Evolutionary conservation across 1,284 basidiomycete species (phyloP), one percentile per base, ranked within the genome.

Genomic region (Pascua guehoae): DNA sequence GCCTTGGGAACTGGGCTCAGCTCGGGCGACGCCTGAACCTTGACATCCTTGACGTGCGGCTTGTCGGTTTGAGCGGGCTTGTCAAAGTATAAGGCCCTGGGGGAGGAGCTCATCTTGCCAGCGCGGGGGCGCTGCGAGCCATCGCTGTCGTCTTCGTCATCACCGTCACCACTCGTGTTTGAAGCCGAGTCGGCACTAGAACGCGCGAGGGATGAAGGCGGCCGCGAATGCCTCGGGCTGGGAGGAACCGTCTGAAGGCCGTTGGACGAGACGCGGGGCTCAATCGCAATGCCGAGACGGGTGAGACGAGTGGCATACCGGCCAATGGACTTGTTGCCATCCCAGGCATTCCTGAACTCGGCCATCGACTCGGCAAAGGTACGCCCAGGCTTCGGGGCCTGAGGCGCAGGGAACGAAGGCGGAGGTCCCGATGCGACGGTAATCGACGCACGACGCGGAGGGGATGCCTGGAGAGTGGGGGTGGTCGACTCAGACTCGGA

Each of bases 331-430:
- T 88, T 86, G 32, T 88, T 84, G 42, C 74, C 79, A 67, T 95
- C 92, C 89, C 89, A 91, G 1, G 87, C 88, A 75, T 95, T 91
- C 9, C 81, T 79, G 74, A 86, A 89, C 7, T 80, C 79, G 45
- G 88, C 78, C 52, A 84, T 81, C 8, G 73, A 64, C 46, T 75
- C 79, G 71, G 40, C 84, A 83, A 69, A 64, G 12, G 60, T 64
- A 10, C 58, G 63, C 5, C 57, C 65, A 43, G 72, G 67, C 45
- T 76, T 66, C 49, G 77, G 54, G 54, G 12, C 58, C 51, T 40
- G 59, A 62, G 24, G 24, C 4, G 24, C 24, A 32, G 24, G 24
- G 24, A 32, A 32, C 24, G 24, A 32, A 4, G 24, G 24, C 24
- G 24, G 24, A 32, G 24, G 24, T 32, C 24, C 24, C 24, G 24